These are phyloP conservation scores for Candida nonsorbophila DNA, from an alignment of 805 yeast genomes.

Conservation along the genomic window DNA sequence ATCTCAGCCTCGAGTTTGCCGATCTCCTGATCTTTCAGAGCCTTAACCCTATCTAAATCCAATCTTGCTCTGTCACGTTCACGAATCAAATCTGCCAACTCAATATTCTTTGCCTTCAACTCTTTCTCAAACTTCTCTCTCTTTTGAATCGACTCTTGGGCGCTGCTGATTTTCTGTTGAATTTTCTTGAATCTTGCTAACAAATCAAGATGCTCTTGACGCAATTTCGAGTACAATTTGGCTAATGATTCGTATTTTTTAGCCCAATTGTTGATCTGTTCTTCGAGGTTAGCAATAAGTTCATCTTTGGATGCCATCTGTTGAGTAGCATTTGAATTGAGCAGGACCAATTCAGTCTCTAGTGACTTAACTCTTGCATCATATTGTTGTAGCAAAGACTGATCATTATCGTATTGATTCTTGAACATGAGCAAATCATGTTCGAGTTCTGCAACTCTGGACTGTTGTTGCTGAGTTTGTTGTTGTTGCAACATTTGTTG, in stretches of 20 bases:
- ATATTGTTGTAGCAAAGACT: slow-evolving; percentile 76
- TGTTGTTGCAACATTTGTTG: slow-evolving; percentile 66
- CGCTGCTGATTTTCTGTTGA: slow-evolving; percentile 81
- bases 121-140: slow-evolving; percentile 80
- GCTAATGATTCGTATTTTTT: slow-evolving; percentile 86
- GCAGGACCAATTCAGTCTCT: slow-evolving; percentile 62
- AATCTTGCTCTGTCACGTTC: slow-evolving; percentile 86
- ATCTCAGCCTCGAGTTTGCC: slow-evolving; percentile 62
- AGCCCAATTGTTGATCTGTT: slow-evolving; percentile 75
- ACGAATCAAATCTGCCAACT: slow-evolving; percentile 80
- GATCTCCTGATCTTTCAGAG: slow-evolving; percentile 58
- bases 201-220: slow-evolving; percentile 84
- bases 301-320: slow-evolving; percentile 77
- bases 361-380: slow-evolving; percentile 78
- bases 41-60: slow-evolving; percentile 68
- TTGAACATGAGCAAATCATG: slow-evolving; percentile 70
- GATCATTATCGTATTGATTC: slow-evolving; percentile 84
- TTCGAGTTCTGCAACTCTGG: slow-evolving; percentile 74
- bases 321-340: slow-evolving; percentile 61
- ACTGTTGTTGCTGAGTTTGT: slow-evolving; percentile 68
- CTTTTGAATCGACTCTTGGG: slow-evolving; percentile 84
- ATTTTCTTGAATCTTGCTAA: slow-evolving; percentile 72
- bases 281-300: slow-evolving; percentile 59
- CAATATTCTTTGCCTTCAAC: slow-evolving; percentile 77
- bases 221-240: slow-evolving; percentile 80